Conservation (phyloP, 2,329 filamentous ascomycete species). For the Dendrostoma leiphaemia region DNA sequence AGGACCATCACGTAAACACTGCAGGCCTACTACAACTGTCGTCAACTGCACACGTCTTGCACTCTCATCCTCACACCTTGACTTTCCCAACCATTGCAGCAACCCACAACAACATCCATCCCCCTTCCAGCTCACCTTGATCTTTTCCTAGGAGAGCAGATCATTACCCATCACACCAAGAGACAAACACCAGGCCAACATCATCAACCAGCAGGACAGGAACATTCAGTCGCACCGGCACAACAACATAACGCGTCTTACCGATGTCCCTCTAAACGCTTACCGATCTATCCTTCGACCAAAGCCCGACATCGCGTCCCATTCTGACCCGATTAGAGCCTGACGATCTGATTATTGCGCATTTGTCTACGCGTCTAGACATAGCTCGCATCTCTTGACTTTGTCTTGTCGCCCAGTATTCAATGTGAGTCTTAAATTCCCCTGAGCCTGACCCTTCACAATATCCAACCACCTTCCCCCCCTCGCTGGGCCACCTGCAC, state of each 20-base stretch:
- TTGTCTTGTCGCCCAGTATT: constrained; percentile 11
- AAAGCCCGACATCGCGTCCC: background rate
- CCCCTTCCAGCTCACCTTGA: background rate
- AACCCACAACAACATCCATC: background rate
- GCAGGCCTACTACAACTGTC: background rate
- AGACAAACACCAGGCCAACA: constrained; percentile 5
- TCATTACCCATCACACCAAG: constrained; percentile 4
- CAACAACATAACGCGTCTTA: constrained; percentile 1
- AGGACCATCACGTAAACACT: constrained; percentile 2
- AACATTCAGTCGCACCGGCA: constrained; percentile 1
- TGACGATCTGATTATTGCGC: constrained; percentile 5
- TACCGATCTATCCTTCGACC: background rate
- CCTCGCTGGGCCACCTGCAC: background rate
- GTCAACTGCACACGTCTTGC: background rate
- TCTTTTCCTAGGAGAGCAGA: background rate
- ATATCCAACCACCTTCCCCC: background rate
- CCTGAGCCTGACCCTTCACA: background rate
- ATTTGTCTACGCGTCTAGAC: constrained; percentile 14
- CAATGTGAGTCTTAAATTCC: constrained; percentile 12
- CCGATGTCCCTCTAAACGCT: constrained; percentile 2
- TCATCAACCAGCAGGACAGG: constrained; percentile 6
- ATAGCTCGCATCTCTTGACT: constrained; percentile 12
- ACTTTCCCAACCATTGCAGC: background rate
- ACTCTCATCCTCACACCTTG: background rate
- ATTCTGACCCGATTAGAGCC: background rate